Evolutionary conservation across 805 yeast species (phyloP).

Genomic region (Lachancea cidri): DNA sequence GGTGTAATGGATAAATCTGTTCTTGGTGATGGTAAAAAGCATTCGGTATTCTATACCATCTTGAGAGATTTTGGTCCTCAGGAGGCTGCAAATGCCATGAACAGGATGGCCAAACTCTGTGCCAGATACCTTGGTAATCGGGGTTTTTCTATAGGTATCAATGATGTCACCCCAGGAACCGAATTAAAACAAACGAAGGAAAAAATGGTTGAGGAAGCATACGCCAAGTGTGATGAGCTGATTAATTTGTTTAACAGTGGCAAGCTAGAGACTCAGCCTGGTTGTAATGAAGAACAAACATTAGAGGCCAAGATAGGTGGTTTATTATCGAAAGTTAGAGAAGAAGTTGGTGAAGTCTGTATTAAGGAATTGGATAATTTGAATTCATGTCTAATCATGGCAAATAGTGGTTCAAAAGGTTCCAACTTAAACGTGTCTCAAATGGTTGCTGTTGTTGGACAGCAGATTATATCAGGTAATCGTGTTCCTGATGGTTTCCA

Average conservation of each 20-base stretch:
- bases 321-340: slow-evolving; percentile 91
- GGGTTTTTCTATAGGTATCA: slow-evolving; percentile 96
- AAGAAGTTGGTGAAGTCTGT: slow-evolving; percentile 98
- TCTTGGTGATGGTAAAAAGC: slow-evolving; percentile 96
- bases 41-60: slow-evolving; percentile 92
- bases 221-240: slow-evolving; percentile 84
- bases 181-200: slow-evolving; percentile 76
- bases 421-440: slow-evolving; percentile 96
- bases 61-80: slow-evolving; percentile 94
- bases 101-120: slow-evolving; percentile 98
- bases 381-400: slow-evolving; percentile 97
- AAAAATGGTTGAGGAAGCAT: slow-evolving; percentile 83
- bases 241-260: slow-evolving; percentile 77
- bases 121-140: slow-evolving; percentile 92
- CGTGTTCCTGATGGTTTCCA: slow-evolving; percentile 99
- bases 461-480: slow-evolving; percentile 96
- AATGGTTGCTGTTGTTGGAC: slow-evolving; percentile 99
- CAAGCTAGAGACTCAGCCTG: slow-evolving; percentile 94
- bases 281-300: slow-evolving; percentile 98
- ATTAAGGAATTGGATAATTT: slow-evolving; percentile 82
- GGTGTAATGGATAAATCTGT: slow-evolving; percentile 98
- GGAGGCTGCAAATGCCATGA: slow-evolving; percentile 95
- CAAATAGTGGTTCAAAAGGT: slow-evolving; percentile 98
- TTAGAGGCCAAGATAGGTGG: slow-evolving; percentile 98
- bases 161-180: slow-evolving; percentile 91